phyloP scores from a whole-genome alignment of 192 early-diverging fungal genomes.

The Chytriomyces sp. region DNA sequence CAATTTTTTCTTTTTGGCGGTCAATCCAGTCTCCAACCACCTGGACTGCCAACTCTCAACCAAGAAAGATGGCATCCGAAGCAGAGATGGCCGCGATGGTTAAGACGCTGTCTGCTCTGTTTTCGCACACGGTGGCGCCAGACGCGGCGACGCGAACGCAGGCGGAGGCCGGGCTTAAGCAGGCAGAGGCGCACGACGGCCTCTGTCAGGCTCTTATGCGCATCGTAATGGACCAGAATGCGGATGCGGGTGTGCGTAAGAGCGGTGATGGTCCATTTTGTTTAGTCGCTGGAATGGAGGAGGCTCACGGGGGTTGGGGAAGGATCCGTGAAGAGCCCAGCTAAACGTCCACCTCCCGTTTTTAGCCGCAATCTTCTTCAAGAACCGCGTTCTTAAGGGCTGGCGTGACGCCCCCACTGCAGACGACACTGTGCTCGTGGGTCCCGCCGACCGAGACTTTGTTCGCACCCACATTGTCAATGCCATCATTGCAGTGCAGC shows the following conservation, averaged over 20 bases:
- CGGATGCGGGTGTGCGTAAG: conserved; percentile 39
- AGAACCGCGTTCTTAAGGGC: conserved; percentile 74
- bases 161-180: conserved; percentile 79
- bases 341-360: not conserved
- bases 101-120: not conserved
- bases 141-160: conserved; percentile 78
- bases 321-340: too few species aligned
- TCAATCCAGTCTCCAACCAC: too few species aligned
- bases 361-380: conserved; percentile 83
- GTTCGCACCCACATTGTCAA: conserved; percentile 76
- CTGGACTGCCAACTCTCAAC: too few species aligned
- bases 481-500: conserved; percentile 70
- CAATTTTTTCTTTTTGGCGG: too few species aligned
- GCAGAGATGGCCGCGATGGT: not conserved
- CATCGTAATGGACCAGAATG: conserved; percentile 29
- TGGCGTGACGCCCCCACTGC: conserved; percentile 59
- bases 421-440: conserved; percentile 56
- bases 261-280: conserved; percentile 32
- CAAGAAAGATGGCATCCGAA: not conserved
- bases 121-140: conserved; percentile 54
- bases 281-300: not conserved
- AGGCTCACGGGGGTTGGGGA: not conserved
- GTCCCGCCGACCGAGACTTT: conserved; percentile 60
- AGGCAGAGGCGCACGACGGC: conserved; percentile 49
- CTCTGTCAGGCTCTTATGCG: conserved; percentile 54